Percentiles rank a stretch among this genome's conserved stretches.
phyloP scores from a whole-genome alignment of 2,329 filamentous ascomycete genomes.

The Nothophoma quercina region DNA sequence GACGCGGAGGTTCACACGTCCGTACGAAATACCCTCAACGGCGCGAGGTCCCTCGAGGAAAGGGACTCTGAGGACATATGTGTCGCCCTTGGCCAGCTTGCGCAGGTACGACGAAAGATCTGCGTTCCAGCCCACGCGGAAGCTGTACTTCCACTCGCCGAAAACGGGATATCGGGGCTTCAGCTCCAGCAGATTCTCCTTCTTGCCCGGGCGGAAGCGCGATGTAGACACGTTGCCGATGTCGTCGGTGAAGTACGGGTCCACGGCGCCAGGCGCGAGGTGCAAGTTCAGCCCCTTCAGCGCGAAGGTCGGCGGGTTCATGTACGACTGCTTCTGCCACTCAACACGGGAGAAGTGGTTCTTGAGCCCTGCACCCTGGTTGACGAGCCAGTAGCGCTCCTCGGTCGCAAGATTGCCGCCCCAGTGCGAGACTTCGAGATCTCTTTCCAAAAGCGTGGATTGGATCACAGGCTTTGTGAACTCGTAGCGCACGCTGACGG shows the following conservation, averaged over 20 bases:
- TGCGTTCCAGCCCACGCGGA: slow-evolving; percentile 95
- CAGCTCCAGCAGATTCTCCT: slow-evolving; percentile 84
- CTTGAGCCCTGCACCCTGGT: slow-evolving; percentile 78
- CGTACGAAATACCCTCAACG: slow-evolving; percentile 84
- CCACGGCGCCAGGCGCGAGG: slow-evolving; percentile 77
- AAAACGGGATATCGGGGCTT: slow-evolving; percentile 97
- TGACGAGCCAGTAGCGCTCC: slow-evolving; percentile 87
- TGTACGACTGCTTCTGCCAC: slow-evolving; percentile 65
- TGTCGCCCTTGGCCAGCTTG: slow-evolving; percentile 66
- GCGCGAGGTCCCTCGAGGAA: slow-evolving; percentile 93
- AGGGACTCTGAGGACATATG: slow-evolving; percentile 87
- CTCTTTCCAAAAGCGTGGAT: slow-evolving; percentile 80
- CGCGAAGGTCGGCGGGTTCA: slow-evolving; percentile 77
- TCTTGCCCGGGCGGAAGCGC: slow-evolving; percentile 77
- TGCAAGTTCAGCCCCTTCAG: slow-evolving; percentile 84
- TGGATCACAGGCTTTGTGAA: slow-evolving; percentile 92
- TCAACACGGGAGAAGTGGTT: slow-evolving; percentile 60
- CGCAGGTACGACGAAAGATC: slow-evolving; percentile 80
- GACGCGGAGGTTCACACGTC: slow-evolving; percentile 78
- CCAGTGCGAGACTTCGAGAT: slow-evolving; percentile 97
- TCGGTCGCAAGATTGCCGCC: slow-evolving; percentile 95
- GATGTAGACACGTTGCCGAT: slow-evolving; percentile 98
- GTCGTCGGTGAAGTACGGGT: slow-evolving; percentile 94
- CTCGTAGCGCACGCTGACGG: slow-evolving; percentile 85
- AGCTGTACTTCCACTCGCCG: slow-evolving; percentile 97